These are phyloP conservation scores for Sophora flavescens DNA, from an alignment of 306 rosid species.

Conservation along the genomic window DNA sequence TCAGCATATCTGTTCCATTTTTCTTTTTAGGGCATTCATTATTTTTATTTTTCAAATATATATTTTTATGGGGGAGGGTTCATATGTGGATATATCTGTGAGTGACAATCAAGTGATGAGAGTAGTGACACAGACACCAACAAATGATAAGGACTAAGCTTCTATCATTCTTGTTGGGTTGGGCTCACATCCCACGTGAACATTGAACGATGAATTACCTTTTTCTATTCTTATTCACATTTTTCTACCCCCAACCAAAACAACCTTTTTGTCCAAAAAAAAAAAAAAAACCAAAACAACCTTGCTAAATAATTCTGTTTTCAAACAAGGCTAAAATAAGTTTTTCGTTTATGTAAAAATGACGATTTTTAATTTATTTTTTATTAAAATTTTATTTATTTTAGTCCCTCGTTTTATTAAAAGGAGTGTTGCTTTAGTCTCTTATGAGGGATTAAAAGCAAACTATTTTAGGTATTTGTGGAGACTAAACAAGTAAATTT, in stretches of 20 bases:
- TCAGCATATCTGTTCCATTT: conserved; percentile 7
- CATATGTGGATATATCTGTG: conserved; percentile 29
- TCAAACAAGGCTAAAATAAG: too few species aligned
- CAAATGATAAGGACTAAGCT: conserved; percentile 18
- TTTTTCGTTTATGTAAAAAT: too few species aligned
- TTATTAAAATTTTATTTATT: too few species aligned
- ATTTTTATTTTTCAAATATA: not conserved
- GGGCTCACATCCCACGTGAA: conserved; percentile 7
- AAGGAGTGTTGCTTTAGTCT: too few species aligned
- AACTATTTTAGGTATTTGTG: too few species aligned
- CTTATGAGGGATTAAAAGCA: too few species aligned
- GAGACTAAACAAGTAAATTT: too few species aligned
- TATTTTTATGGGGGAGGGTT: not conserved
- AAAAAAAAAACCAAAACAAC: not conserved
- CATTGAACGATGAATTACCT: not conserved
- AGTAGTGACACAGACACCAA: conserved; percentile 22
- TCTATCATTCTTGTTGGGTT: not conserved
- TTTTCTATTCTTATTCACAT: not conserved
- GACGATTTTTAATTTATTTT: too few species aligned
- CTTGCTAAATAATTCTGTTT: not conserved
- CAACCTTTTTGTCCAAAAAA: too few species aligned
- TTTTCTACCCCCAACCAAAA: not conserved
- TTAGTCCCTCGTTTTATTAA: too few species aligned
- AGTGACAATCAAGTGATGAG: conserved; percentile 34
- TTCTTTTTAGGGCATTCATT: not conserved